Percentiles rank a stretch among this genome's conserved stretches.
phyloP scores from a whole-genome alignment of 1,139 yeast genomes.

The Cylindricascospora bacillispora region DNA sequence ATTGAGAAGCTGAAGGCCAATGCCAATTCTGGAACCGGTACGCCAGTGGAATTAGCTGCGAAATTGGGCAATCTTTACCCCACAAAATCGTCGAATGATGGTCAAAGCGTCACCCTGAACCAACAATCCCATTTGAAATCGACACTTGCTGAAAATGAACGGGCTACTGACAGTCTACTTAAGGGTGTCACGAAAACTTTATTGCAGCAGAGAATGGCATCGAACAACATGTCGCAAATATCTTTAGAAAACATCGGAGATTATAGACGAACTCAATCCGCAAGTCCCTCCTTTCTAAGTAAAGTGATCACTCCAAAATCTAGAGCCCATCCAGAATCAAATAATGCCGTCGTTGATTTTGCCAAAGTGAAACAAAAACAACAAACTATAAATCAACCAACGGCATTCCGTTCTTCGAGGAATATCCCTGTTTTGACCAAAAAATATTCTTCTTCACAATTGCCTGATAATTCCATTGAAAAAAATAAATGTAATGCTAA shows the following conservation, averaged over 20 bases:
- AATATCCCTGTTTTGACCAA: slow-evolving; percentile 3
- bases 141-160: background rate
- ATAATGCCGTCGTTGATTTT: slow-evolving; percentile 19
- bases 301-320: slow-evolving; percentile 23
- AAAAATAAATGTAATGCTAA: background rate
- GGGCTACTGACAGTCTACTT: background rate
- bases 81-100: too few relatives aligned
- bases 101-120: too few relatives aligned
- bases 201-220: background rate
- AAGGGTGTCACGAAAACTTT: background rate
- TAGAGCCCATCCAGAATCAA: slow-evolving; percentile 20
- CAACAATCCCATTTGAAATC: too few relatives aligned
- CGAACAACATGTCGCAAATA: background rate
- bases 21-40: slow-evolving; percentile 15
- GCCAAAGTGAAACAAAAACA: slow-evolving; percentile 20
- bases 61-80: too few relatives aligned
- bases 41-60: slow-evolving; percentile 4
- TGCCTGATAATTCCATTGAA: background rate
- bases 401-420: background rate
- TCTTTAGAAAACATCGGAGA: background rate
- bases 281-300: background rate
- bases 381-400: slow-evolving; percentile 2
- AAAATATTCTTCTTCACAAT: slow-evolving; percentile 4
- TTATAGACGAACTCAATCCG: background rate
- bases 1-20: slow-evolving; percentile 24